Conservation (phyloP, 345 rosid species). For the Ceriops zippeliana region DNA sequence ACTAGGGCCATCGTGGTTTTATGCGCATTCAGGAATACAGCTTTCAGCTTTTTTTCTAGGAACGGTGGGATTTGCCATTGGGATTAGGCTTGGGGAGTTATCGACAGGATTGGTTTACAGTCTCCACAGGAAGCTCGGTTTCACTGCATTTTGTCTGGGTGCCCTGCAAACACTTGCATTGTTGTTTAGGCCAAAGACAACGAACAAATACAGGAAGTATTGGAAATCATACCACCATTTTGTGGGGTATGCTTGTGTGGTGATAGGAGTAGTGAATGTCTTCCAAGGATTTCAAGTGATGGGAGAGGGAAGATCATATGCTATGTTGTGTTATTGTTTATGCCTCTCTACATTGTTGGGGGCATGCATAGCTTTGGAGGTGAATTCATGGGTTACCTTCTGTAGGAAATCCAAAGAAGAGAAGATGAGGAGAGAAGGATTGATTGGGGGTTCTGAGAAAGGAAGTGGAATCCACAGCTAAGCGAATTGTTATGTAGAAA, state of each 20-base stretch:
- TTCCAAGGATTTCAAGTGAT: constrained; percentile 91
- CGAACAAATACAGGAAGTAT: constrained; percentile 78
- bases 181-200: constrained; percentile 78
- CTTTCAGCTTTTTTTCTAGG: constrained; percentile 58
- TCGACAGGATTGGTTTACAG: constrained; percentile 72
- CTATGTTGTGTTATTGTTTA: constrained; percentile 67
- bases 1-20: constrained; percentile 84
- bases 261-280: constrained; percentile 91
- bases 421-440: constrained; percentile 78
- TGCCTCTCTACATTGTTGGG: constrained; percentile 71
- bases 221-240: constrained; percentile 99
- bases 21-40: constrained; percentile 68
- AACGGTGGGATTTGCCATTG: constrained; percentile 64
- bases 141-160: constrained; percentile 56
- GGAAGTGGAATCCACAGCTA: constrained; percentile 24
- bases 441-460: constrained; percentile 42
- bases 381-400: constrained; percentile 89
- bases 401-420: constrained; percentile 93
- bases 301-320: constrained; percentile 68
- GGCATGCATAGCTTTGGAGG: constrained; percentile 79
- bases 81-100: constrained; percentile 60
- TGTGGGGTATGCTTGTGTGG: constrained; percentile 87
- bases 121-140: constrained; percentile 74
- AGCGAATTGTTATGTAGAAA: neutral
- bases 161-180: constrained; percentile 74